Conservation (phyloP, 2,329 filamentous ascomycete genomes). For the Aspergillus ochraceoroseus region DNA sequence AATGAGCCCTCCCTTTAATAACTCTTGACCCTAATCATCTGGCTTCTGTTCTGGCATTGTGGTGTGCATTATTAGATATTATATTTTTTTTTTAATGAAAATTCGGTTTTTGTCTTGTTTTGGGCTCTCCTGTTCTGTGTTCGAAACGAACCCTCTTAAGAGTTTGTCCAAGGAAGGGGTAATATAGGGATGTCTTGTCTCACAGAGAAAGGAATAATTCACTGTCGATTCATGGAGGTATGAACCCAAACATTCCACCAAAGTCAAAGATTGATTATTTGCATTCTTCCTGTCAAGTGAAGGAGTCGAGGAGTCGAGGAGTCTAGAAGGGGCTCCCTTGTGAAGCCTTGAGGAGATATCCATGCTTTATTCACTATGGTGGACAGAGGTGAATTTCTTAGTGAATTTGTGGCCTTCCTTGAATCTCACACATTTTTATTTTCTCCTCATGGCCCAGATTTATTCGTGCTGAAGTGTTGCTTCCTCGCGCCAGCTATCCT, state of each 20-base stretch:
- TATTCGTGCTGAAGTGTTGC: too few species aligned
- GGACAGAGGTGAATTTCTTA: too few species aligned
- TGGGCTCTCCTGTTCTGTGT: background rate
- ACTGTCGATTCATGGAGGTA: too few species aligned
- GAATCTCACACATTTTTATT: background rate
- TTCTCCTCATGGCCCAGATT: background rate
- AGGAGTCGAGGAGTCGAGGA: too few species aligned
- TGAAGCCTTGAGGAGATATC: too few species aligned
- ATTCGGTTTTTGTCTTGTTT: constrained; percentile 5
- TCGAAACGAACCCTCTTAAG: too few species aligned
- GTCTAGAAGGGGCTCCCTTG: too few species aligned
- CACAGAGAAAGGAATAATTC: background rate
- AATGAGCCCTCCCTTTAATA: constrained; percentile 2
- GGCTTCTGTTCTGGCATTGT: constrained; percentile 6
- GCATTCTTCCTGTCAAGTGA: background rate
- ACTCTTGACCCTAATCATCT: constrained; percentile 1
- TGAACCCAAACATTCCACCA: too few species aligned
- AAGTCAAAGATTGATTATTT: too few species aligned
- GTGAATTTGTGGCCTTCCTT: background rate
- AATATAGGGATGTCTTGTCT: background rate
- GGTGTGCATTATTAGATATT: constrained; percentile 19
- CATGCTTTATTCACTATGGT: too few species aligned
- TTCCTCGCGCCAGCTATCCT: too few species aligned
- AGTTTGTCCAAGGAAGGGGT: background rate
- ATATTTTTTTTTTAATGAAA: constrained; percentile 16